Base-by-base conservation (phyloP, 2,329 filamentous ascomycete genomes). In the Furcasterigmium sp. region DNA sequence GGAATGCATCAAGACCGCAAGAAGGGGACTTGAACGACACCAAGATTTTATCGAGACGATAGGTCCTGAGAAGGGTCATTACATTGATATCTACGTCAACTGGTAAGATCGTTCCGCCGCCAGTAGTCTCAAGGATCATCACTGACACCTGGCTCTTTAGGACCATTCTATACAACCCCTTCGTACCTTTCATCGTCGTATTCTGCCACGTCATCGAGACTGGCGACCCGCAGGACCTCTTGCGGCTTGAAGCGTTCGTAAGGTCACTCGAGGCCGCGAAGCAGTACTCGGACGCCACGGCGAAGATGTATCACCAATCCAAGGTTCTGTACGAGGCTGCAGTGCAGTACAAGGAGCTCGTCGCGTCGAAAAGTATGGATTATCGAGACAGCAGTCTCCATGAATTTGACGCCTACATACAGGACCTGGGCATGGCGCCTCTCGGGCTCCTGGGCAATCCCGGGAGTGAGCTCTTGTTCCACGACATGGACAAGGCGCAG, bases 181-280 rank as follows among this genome's bases (percentile, higher is more conserved):
- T 57, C 17, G 49, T 55, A 5, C 55, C 54, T 6, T 57, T 56
- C 36, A 56, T 53, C 3, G 46, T 57, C 6, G n/a, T 58, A 2
- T 58, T 57, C 37, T 58, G 56, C 18, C 51, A 56, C 36, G 43
- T 52, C 17, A 52, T 56, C 28, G 64, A 70, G 43, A 63, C 65
- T 1, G 64, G 62, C 14, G 60, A 71, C 13, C 44, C 54, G 19
- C 52, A 54, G 3, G 72, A 76, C 42, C 63, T 76, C 3, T 42
- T 56, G 8, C 61, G 39, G 11, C 34, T 56, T 0, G 43, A 43
- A 8, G 19, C 25, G 10, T 25, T 56, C 1, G 47, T 54, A 13
- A 44, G 45, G 11, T 49, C 46, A 0, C 38, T 56, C 4, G 44
- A 55, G 17, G 37, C 38, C 1, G n/a, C 42, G 3, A 18, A 21